Evolutionary conservation across 2,329 filamentous ascomycete genomes (phyloP).

Genomic region (Scedosporium aurantiacum): DNA sequence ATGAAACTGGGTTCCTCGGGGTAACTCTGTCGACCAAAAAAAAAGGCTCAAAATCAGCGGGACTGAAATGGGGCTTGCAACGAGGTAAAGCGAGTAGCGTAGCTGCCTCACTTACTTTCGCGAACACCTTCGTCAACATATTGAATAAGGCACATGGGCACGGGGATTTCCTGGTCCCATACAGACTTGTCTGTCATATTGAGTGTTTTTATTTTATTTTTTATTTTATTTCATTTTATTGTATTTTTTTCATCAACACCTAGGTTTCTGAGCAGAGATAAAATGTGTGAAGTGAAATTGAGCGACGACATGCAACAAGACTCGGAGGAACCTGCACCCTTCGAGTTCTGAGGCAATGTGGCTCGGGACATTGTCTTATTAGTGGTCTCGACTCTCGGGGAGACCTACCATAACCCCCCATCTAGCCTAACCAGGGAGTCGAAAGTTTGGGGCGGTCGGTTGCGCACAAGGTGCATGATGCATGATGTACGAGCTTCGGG

Average conservation of each 20-base stretch:
- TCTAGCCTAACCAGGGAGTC: too few species aligned
- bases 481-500: too few species aligned
- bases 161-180: neutral
- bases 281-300: neutral
- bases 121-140: neutral
- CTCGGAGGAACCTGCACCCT: neutral
- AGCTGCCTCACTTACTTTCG: neutral
- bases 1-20: neutral
- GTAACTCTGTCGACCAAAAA: neutral
- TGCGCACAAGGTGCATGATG: too few species aligned
- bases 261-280: neutral
- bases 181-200: slow-evolving; percentile 2
- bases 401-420: too few species aligned
- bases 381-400: too few species aligned
- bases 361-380: neutral
- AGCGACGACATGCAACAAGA: neutral
- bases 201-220: too few species aligned
- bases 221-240: too few species aligned
- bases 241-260: neutral
- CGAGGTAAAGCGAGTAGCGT: neutral
- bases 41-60: neutral
- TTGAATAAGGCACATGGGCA: neutral
- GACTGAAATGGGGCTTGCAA: neutral
- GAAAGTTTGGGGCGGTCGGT: too few species aligned
- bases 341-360: neutral